phyloP scores from a whole-genome alignment of 352 stramenopile genomes.

The Nothophytophthora sp. region DNA sequence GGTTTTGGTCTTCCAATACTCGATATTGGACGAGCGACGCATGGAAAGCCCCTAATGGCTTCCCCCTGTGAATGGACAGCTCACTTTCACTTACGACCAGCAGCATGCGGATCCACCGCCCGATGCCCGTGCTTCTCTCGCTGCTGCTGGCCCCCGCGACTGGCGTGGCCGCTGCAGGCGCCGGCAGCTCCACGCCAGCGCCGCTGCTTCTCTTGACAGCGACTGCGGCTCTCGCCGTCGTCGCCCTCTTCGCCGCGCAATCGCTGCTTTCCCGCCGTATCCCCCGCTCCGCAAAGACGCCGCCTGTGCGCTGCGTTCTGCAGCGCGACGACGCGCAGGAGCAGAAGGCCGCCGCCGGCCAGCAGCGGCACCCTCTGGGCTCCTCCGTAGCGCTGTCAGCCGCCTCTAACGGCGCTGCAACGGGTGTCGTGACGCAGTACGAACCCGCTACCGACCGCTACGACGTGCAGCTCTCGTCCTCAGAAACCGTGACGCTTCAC shows the following conservation, averaged over 20 bases:
- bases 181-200: neutral
- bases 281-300: too few species aligned
- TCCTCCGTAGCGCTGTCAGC: conserved; percentile 17
- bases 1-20: too few species aligned
- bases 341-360: conserved; percentile 13
- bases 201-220: neutral
- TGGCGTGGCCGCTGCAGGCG: too few species aligned
- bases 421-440: conserved; percentile 25
- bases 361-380: conserved; percentile 23
- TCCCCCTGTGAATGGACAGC: too few species aligned
- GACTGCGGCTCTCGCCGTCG: neutral
- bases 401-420: conserved; percentile 1
- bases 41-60: too few species aligned
- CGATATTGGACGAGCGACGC: too few species aligned
- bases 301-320: conserved; percentile 17
- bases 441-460: conserved; percentile 26
- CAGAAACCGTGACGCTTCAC: conserved; percentile 14
- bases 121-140: neutral
- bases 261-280: too few species aligned
- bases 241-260: too few species aligned
- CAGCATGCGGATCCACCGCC: neutral
- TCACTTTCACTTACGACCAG: too few species aligned
- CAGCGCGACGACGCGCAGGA: conserved; percentile 35
- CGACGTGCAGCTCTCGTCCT: conserved; percentile 23
- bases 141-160: neutral